Evolutionary conservation across 305 asterid species (phyloP).

Genomic region (Solanum hybrid): DNA sequence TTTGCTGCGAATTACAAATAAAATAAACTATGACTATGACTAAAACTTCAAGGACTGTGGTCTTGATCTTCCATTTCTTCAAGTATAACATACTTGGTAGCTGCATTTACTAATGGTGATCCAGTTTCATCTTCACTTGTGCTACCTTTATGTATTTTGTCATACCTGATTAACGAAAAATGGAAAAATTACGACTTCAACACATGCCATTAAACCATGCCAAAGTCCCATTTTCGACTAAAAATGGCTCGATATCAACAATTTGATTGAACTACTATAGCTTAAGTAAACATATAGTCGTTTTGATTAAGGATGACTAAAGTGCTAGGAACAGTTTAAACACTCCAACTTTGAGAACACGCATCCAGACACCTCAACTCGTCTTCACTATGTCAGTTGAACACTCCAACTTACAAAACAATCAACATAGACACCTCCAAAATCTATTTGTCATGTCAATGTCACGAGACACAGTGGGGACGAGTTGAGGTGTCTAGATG

Average conservation of each 20-base stretch:
- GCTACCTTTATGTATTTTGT: conserved; percentile 56
- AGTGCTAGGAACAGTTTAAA: too few species aligned
- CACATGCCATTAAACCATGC: background rate
- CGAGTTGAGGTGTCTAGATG: background rate
- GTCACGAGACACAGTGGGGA: background rate
- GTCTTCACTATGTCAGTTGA: background rate
- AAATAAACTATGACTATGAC: too few species aligned
- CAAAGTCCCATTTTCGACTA: background rate
- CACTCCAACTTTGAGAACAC: background rate
- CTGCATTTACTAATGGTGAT: conserved; percentile 19
- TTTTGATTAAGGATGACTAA: too few species aligned
- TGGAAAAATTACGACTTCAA: background rate
- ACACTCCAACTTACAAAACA: background rate
- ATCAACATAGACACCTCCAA: background rate
- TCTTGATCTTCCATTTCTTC: conserved; percentile 81
- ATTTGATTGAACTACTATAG: background rate
- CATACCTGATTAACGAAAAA: conserved; percentile 38
- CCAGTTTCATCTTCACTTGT: conserved; percentile 20
- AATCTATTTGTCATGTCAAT: background rate
- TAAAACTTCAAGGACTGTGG: conserved; percentile 24
- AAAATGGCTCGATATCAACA: background rate
- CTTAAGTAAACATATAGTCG: too few species aligned
- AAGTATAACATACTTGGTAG: conserved; percentile 75
- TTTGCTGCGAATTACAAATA: too few species aligned
- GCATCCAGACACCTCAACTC: background rate